These are phyloP conservation scores for Calamus simplicifolius DNA, from an alignment of 176 grass and related monocot genomes.

Conservation along the genomic window DNA sequence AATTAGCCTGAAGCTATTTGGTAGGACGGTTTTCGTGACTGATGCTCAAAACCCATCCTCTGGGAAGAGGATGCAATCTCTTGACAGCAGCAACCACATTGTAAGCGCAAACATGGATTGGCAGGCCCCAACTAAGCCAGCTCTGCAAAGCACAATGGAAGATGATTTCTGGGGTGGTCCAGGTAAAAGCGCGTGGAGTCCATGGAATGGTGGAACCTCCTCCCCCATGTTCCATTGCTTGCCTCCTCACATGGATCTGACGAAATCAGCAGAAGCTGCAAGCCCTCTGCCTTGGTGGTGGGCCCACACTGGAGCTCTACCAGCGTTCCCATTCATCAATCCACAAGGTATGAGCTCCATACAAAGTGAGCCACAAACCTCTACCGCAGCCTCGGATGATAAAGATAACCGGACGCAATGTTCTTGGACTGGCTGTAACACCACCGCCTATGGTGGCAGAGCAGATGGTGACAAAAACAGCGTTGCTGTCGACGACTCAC, in stretches of 20 bases:
- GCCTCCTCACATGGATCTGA: not conserved
- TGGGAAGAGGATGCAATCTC: not conserved
- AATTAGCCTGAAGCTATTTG: slow-evolving; percentile 73
- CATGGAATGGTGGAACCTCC: slow-evolving; percentile 17
- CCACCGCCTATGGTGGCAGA: not conserved
- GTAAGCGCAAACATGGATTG: not conserved
- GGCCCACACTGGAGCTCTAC: slow-evolving; percentile 22
- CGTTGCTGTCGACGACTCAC: not conserved
- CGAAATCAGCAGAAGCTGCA: slow-evolving; percentile 11
- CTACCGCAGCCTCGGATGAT: slow-evolving; percentile 8
- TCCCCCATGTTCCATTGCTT: slow-evolving; percentile 19
- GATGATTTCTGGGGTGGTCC: not conserved
- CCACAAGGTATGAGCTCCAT: not conserved
- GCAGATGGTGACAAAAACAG: not conserved
- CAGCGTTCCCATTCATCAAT: slow-evolving; percentile 3
- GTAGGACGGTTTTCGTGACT: slow-evolving; percentile 58
- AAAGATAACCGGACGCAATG: slow-evolving; percentile 5
- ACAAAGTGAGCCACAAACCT: not conserved
- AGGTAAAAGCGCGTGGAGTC: not conserved
- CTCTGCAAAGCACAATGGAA: not conserved
- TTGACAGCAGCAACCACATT: not conserved
- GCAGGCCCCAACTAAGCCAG: not conserved
- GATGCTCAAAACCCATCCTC: slow-evolving; percentile 30
- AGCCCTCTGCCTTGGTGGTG: slow-evolving; percentile 33
- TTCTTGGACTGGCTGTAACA: slow-evolving; percentile 17